Evolutionary conservation across 169 alveolate species (phyloP).

Genomic region (Eimeria tenella): DNA sequence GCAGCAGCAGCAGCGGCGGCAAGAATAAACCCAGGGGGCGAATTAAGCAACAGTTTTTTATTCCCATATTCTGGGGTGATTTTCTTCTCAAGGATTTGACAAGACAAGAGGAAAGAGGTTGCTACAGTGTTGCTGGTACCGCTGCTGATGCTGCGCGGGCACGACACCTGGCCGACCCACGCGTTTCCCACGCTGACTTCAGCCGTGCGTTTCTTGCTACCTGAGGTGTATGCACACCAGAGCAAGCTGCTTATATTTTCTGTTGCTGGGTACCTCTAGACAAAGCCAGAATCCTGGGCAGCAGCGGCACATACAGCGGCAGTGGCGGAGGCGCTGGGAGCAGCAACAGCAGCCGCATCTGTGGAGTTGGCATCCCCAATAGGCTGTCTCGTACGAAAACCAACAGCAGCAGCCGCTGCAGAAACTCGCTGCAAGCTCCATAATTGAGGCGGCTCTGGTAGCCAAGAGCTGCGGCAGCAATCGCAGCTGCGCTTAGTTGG

Average conservation of each 20-base stretch:
- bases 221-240: slow-evolving; percentile 10
- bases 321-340: not conserved
- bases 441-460: not conserved
- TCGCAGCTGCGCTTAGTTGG: not conserved
- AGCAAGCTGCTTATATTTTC: not conserved
- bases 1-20: slow-evolving; percentile 18
- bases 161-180: slow-evolving; percentile 32
- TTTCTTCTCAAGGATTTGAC: slow-evolving; percentile 17
- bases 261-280: not conserved
- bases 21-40: not conserved
- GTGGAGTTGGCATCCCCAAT: not conserved
- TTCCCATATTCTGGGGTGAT: not conserved
- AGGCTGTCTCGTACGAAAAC: not conserved
- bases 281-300: not conserved
- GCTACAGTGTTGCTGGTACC: slow-evolving; percentile 16
- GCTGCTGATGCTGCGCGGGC: not conserved
- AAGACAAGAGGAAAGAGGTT: not conserved
- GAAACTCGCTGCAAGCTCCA: not conserved
- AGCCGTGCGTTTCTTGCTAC: not conserved
- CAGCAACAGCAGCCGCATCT: slow-evolving; percentile 30
- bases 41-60: not conserved
- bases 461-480: not conserved
- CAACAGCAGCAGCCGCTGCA: not conserved
- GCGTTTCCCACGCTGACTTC: not conserved
- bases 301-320: slow-evolving; percentile 3